Percentiles rank a stretch among this genome's conserved stretches.
Conservation (phyloP, 768 basidiomycete genomes). For the Xerocomellus amylosporus region DNA sequence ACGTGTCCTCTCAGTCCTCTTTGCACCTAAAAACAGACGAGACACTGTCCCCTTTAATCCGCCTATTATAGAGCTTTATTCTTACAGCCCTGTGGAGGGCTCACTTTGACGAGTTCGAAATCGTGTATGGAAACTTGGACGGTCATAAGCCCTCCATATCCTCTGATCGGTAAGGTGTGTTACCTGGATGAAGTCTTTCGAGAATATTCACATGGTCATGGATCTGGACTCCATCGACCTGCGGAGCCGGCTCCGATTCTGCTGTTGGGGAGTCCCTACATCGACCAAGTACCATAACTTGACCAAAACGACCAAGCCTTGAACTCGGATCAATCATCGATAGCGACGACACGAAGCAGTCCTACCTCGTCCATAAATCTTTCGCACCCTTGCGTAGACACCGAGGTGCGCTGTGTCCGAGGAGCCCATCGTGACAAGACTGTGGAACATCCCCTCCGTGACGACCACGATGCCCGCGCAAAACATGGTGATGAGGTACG, state of each 20-base stretch:
- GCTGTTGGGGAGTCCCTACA: background rate
- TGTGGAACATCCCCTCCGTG: slow-evolving; percentile 23
- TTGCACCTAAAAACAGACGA: background rate
- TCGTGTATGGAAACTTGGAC: background rate
- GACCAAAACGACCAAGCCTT: slow-evolving; percentile 15
- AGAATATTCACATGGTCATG: slow-evolving; percentile 14
- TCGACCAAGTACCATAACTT: slow-evolving; percentile 19
- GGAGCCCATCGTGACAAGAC: slow-evolving; percentile 6
- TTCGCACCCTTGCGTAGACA: slow-evolving; percentile 13
- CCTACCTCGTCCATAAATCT: slow-evolving; percentile 16
- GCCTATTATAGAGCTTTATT: background rate
- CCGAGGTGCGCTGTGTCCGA: slow-evolving; percentile 17
- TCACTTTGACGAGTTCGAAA: background rate
- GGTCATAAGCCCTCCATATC: background rate
- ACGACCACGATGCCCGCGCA: slow-evolving; percentile 11
- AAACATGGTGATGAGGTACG: slow-evolving; percentile 22
- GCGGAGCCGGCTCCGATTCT: background rate
- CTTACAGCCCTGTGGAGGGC: too few species aligned
- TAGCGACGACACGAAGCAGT: too few species aligned
- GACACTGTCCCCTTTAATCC: background rate
- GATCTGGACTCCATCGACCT: slow-evolving; percentile 10
- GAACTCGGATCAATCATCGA: background rate
- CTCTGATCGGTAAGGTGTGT: background rate
- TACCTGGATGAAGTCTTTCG: background rate
- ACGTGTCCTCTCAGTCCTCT: background rate